Evolutionary conservation across 2,329 filamentous ascomycete genomes (phyloP).

Genomic region (Xylaria sp.): DNA sequence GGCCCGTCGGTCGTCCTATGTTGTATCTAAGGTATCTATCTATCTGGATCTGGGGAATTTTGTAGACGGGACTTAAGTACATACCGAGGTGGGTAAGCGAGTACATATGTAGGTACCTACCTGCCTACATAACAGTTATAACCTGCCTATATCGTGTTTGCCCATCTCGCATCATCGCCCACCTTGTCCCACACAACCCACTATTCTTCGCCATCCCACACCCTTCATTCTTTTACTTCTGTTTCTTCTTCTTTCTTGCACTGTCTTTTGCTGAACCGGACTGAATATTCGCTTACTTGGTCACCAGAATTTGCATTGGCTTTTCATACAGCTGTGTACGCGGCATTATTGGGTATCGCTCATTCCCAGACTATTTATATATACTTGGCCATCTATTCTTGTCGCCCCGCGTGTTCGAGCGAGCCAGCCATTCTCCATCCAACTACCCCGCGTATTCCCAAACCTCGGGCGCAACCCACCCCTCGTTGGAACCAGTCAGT

Average conservation of each 20-base stretch:
- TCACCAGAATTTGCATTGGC: not conserved
- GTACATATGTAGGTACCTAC: too few species aligned
- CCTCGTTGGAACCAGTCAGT: not conserved
- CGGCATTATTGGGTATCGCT: not conserved
- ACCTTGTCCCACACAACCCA: not conserved
- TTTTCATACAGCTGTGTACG: not conserved
- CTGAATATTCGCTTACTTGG: not conserved
- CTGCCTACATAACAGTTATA: too few species aligned
- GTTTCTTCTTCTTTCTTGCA: not conserved
- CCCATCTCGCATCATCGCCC: not conserved
- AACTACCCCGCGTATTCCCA: slow-evolving; percentile 16
- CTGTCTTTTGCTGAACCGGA: not conserved
- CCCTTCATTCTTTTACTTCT: not conserved
- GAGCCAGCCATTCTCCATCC: not conserved
- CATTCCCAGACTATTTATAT: not conserved
- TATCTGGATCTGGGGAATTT: too few species aligned
- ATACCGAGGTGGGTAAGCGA: too few species aligned
- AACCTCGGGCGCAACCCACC: not conserved
- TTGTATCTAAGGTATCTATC: too few species aligned
- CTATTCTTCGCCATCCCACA: slow-evolving; percentile 1
- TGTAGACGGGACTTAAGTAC: too few species aligned
- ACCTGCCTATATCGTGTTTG: too few species aligned
- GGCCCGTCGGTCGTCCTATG: too few species aligned
- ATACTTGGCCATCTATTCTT: not conserved
- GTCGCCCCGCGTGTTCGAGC: not conserved